A percentile compares a stretch with the other conserved stretches of the same genome.
Evolutionary conservation across 768 basidiomycete genomes (phyloP).

Genomic region (Kwoniella dendrophila): DNA sequence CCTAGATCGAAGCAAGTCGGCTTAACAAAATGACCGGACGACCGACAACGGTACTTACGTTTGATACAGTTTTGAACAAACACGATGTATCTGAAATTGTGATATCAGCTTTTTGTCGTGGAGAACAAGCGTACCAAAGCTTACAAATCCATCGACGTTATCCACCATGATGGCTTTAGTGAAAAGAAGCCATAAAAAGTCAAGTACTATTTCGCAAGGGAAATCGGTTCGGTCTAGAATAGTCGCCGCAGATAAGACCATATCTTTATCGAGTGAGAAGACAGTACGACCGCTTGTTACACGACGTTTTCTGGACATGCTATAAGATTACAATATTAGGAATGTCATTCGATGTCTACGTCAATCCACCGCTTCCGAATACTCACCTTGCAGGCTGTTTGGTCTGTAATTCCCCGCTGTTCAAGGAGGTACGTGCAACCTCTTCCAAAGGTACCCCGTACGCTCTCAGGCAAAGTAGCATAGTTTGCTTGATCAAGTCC

Average conservation of each 20-base stretch:
- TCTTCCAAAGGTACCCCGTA: slow-evolving; percentile 34
- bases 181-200: slow-evolving; percentile 44
- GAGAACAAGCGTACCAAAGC: slow-evolving; percentile 2
- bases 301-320: slow-evolving; percentile 25
- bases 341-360: not conserved
- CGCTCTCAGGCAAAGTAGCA: slow-evolving; percentile 27
- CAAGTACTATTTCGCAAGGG: slow-evolving; percentile 28
- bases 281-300: not conserved
- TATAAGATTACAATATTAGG: not conserved
- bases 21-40: no score
- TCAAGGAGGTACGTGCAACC: slow-evolving; percentile 13
- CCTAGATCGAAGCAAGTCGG: slow-evolving; percentile 15
- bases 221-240: slow-evolving; percentile 13
- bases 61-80: slow-evolving; percentile 17
- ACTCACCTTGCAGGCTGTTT: slow-evolving; percentile 34
- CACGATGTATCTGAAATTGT: slow-evolving; percentile 15
- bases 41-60: slow-evolving; percentile 18
- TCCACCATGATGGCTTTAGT: slow-evolving; percentile 22
- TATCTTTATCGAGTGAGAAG: slow-evolving; percentile 18
- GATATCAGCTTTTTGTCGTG: not conserved
- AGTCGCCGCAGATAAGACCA: slow-evolving; percentile 22
- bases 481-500: slow-evolving; percentile 20
- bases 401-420: slow-evolving; percentile 1
- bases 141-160: slow-evolving; percentile 39
- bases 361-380: not conserved